Evolutionary conservation across 305 asterid genomes (phyloP), one percentile per base, ranked within the genome.

Genomic region (Salvia sclarea): DNA sequence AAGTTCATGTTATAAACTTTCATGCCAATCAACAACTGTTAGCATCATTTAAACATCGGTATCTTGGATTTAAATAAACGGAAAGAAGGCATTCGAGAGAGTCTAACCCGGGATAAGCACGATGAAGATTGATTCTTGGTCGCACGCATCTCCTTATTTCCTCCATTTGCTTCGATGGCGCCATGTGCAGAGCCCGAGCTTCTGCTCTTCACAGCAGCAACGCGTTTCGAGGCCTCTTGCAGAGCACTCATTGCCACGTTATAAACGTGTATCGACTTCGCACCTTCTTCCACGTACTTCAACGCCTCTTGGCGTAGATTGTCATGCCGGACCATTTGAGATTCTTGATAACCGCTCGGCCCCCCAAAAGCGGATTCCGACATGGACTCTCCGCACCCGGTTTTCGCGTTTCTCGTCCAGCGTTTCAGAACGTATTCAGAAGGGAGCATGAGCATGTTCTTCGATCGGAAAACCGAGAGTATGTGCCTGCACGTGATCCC

Each of bases 331-430:
- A 84, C 83, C 24, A 81, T 82, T 66, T 75, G 81, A 56, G 97
- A 87, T 68, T 87, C 98, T 76, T 73, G 72, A 74, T 72, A 77
- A 68, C 63, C 76, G 76, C 77, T 72, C 48, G 81, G 77, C 58
- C 64, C 72, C 33, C 79, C 81, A 58, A 69, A 68, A 54, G 71
- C 83, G 64, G 73, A 79, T 47, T 79, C 88, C 11, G 79, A 70
- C 72, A 74, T 40, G 44, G 76, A 59, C 40, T 68, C 77, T 47
- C 74, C 82, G 71, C 66, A 83, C 66, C 78, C 66, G 35, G 82
- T 71, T 85, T 83, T 90, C 3, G 98, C 96, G 55, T 86, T 89
- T 80, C 90, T 89, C 35, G 97, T 88, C 98, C 98, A 90, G 6
- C 97, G 86, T 80, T 87, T 93, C 86, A 93, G 73, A 58, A 86